Conservation (phyloP, 2,329 filamentous ascomycete genomes). For the Diaporthe citri region DNA sequence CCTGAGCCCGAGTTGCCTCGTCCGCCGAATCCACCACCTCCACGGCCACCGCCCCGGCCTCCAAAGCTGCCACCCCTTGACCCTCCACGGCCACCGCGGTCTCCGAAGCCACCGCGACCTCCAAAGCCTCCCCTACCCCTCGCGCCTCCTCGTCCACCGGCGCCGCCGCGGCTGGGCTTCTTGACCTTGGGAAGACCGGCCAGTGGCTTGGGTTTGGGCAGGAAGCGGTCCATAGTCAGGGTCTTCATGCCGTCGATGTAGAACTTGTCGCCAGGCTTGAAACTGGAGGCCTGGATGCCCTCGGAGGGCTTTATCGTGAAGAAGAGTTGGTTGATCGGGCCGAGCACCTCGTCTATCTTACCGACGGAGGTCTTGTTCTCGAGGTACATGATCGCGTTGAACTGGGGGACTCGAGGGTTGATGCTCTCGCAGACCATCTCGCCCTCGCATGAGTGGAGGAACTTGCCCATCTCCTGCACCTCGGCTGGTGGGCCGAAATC, state of each 20-base stretch:
- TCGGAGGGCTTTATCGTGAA: slow-evolving; percentile 99
- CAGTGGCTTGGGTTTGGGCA: slow-evolving; percentile 88
- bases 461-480: slow-evolving; percentile 88
- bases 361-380: slow-evolving; percentile 98
- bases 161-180: slow-evolving; percentile 66
- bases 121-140: slow-evolving; percentile 48
- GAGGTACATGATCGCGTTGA: slow-evolving; percentile 98
- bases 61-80: slow-evolving; percentile 42
- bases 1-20: slow-evolving; percentile 42
- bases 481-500: slow-evolving; percentile 73
- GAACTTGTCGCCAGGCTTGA: slow-evolving; percentile 97
- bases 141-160: slow-evolving; percentile 59
- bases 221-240: slow-evolving; percentile 93
- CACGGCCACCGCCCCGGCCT: slow-evolving; percentile 49
- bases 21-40: slow-evolving; percentile 44
- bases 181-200: slow-evolving; percentile 70
- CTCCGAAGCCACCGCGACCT: slow-evolving; percentile 49
- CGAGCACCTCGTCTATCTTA: slow-evolving; percentile 98
- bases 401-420: slow-evolving; percentile 97
- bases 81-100: slow-evolving; percentile 41
- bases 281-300: slow-evolving; percentile 93
- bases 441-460: slow-evolving; percentile 95
- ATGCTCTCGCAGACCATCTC: slow-evolving; percentile 97
- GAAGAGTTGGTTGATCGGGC: slow-evolving; percentile 96
- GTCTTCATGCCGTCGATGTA: slow-evolving; percentile 96